These are phyloP conservation scores for Rhynchosporium graminicola DNA, from an alignment of 2,329 filamentous ascomycete genomes.

Conservation along the genomic window DNA sequence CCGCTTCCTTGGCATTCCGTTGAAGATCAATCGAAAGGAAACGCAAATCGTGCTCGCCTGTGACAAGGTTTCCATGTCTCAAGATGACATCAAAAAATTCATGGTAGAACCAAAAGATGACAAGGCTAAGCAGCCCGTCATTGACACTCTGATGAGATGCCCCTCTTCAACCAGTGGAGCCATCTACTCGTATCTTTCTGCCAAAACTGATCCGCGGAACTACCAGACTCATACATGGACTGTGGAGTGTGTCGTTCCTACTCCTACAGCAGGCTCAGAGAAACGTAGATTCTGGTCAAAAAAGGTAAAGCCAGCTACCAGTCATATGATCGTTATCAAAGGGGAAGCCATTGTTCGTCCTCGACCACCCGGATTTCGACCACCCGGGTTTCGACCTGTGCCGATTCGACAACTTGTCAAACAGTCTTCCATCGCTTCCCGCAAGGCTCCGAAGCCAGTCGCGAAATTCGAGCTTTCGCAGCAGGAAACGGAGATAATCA, in stretches of 20 bases:
- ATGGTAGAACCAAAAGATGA: background rate
- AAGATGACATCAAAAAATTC: slow-evolving; percentile 19
- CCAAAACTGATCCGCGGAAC: background rate
- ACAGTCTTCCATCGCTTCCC: slow-evolving; percentile 2
- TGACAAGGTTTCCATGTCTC: slow-evolving; percentile 10
- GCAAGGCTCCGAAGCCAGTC: background rate
- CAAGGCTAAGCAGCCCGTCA: background rate
- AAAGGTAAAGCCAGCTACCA: background rate
- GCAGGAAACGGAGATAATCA: slow-evolving; percentile 26
- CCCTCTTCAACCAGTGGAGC: slow-evolving; percentile 13
- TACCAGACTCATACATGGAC: slow-evolving; percentile 6
- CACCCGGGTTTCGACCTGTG: background rate
- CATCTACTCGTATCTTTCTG: slow-evolving; percentile 11
- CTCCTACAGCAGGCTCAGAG: background rate
- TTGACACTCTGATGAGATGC: slow-evolving; percentile 12
- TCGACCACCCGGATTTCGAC: slow-evolving; percentile 1
- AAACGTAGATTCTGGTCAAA: slow-evolving; percentile 1
- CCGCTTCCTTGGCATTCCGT: slow-evolving; percentile 18
- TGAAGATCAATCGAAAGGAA: slow-evolving; percentile 11
- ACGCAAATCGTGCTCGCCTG: background rate
- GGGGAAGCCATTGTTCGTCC: background rate
- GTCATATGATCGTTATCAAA: slow-evolving; percentile 6
- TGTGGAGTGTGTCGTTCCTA: slow-evolving; percentile 5
- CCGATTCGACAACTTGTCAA: background rate
- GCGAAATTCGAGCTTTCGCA: slow-evolving; percentile 23